phyloP scores from a whole-genome alignment of 208 protist genomes.

The Leishmania braziliensis region DNA sequence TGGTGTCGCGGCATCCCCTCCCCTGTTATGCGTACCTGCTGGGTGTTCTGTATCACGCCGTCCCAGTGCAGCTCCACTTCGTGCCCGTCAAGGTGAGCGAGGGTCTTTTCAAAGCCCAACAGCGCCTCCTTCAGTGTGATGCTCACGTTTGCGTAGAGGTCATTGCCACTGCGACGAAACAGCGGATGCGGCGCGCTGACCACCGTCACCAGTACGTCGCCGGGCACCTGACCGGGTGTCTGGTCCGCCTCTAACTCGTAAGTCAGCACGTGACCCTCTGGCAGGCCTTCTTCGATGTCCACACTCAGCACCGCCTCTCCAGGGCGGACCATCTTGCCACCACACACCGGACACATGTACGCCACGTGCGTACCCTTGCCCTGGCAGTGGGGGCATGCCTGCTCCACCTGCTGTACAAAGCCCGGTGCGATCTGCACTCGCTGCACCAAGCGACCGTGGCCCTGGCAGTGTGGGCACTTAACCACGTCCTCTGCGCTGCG shows the following conservation, averaged over 20 bases:
- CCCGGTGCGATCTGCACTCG: slow-evolving; percentile 73
- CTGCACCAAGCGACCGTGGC: slow-evolving; percentile 63
- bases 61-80: slow-evolving; percentile 32
- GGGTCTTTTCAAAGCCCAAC: slow-evolving; percentile 82
- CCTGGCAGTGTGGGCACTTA: slow-evolving; percentile 66
- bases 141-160: slow-evolving; percentile 79
- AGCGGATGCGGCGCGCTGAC: slow-evolving; percentile 53
- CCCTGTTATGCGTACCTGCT: slow-evolving; percentile 62
- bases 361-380: slow-evolving; percentile 84
- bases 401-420: slow-evolving; percentile 79
- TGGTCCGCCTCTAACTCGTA: slow-evolving; percentile 91
- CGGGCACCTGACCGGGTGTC: slow-evolving; percentile 77
- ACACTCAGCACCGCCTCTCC: slow-evolving; percentile 54
- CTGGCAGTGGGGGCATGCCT: slow-evolving; percentile 89
- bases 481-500: slow-evolving; percentile 31
- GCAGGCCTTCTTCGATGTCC: slow-evolving; percentile 73
- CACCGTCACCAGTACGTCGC: slow-evolving; percentile 78
- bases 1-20: slow-evolving; percentile 93
- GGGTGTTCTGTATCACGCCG: slow-evolving; percentile 71
- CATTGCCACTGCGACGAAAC: slow-evolving; percentile 73
- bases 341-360: slow-evolving; percentile 76
- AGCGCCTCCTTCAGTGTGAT: slow-evolving; percentile 91
- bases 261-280: slow-evolving; percentile 74
- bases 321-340: slow-evolving; percentile 58
- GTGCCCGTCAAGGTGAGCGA: slow-evolving; percentile 89